Evolutionary conservation across 768 basidiomycete species (phyloP), one percentile per base, ranked within the genome.

Genomic region (Pisolithus tinctorius): DNA sequence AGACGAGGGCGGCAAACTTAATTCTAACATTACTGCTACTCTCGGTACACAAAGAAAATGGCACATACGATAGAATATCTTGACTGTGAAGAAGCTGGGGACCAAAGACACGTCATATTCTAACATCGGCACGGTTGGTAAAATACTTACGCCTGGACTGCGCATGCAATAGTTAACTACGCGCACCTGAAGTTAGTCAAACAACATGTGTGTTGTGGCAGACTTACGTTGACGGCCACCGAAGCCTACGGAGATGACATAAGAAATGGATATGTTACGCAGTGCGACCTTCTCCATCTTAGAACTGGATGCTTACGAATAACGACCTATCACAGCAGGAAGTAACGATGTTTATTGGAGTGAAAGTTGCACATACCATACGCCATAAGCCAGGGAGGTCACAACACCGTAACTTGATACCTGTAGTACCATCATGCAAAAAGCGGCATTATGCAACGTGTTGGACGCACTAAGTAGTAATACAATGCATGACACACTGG

Each of bases 401-500:
- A 27, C 7, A 45, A 45, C 25, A 29, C 43, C 43, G 26, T 45
- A 45, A 30, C n/a, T 30, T 29, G 43, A 45, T 13, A 45, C n/a
- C 43, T 45, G 43, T 14, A 29, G 29, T 13, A 1, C 27, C 26
- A n/a, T 16, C n/a, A 30, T 3, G 8, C 27, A 27, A 5, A 30
- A 6, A 25, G 29, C 8, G 20, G 16, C 5, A 30, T 45, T 5
- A 8, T n/a, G 43, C 23, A n/a, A 25, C 25, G 34, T 34, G 25
- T 30, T 10, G 25, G 29, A n/a, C 43, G 26, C 43, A 45, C 43
- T 27, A 45, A 45, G 20, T 45, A 45, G 27, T 29, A 45, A 45
- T 45, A 45, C 27, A 45, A 17, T n/a, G 43, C 43, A 45, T 45
- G 43, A 30, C 43, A 45, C 43, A 45, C 43, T 45, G 26, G 43